These are phyloP conservation scores for Orbilia javanica DNA, from an alignment of 2,329 filamentous ascomycete species.

Conservation along the genomic window DNA sequence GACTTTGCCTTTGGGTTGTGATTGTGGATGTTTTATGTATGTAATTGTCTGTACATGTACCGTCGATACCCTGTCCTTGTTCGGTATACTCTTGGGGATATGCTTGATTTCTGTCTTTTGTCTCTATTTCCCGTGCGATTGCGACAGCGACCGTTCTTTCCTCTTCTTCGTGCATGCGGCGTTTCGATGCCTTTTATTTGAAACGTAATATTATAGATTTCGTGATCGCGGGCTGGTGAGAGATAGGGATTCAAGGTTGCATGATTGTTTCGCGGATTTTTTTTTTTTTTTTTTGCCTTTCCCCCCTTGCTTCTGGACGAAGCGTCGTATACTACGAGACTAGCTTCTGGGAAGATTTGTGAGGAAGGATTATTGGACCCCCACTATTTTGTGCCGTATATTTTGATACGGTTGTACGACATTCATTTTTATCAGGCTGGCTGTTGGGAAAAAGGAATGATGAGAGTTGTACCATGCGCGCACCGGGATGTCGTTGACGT, in stretches of 20 bases:
- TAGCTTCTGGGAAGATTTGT: no score
- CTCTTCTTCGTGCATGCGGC: not conserved
- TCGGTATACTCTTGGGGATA: not conserved
- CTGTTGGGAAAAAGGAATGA: no score
- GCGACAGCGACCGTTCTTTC: not conserved
- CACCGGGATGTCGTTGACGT: no score
- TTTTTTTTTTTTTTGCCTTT: no score
- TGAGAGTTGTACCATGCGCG: no score
- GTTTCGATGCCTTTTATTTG: not conserved
- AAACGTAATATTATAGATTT: conserved; percentile 3
- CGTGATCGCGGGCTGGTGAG: not conserved
- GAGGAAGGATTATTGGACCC: not conserved
- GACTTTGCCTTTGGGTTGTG: no score
- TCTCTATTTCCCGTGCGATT: conserved; percentile 7
- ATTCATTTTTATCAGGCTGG: no score
- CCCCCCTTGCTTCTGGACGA: no score
- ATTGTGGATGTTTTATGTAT: not conserved
- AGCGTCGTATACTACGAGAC: no score
- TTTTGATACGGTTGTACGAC: no score
- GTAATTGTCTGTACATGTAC: not conserved
- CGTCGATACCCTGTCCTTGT: conserved; percentile 1
- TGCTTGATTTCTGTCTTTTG: not conserved
- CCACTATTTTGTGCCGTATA: not conserved
- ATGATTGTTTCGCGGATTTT: not conserved
- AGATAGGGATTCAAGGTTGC: not conserved